Percentiles rank a stretch among this genome's conserved stretches.
phyloP scores from a whole-genome alignment of 768 basidiomycete species.

The Psilocybe azurescens region DNA sequence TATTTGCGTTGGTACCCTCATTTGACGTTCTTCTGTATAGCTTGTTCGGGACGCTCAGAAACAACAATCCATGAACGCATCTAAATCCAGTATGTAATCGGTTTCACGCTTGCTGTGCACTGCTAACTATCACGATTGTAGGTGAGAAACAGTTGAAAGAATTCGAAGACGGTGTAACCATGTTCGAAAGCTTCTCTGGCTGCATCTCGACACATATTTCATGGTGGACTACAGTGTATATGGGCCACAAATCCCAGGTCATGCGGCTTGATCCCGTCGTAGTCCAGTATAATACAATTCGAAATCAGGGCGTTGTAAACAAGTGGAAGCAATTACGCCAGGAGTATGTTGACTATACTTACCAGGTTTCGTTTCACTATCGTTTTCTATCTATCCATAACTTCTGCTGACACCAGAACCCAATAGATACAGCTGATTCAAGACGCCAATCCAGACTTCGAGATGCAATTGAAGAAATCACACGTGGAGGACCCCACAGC shows the following conservation, averaged over 20 bases:
- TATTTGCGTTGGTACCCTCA: neutral
- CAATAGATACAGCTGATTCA: slow-evolving; percentile 4
- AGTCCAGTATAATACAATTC: slow-evolving; percentile 11
- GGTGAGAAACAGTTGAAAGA: neutral
- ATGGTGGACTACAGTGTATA: neutral
- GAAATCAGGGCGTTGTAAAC: neutral
- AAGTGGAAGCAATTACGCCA: slow-evolving; percentile 13
- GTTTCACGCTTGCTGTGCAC: neutral
- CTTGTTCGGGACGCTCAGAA: neutral
- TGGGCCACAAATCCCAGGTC: slow-evolving; percentile 8
- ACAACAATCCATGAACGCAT: neutral
- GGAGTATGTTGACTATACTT: slow-evolving; percentile 13
- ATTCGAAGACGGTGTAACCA: neutral
- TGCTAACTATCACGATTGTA: neutral
- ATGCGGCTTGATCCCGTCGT: slow-evolving; percentile 7
- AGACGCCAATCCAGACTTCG: slow-evolving; percentile 8
- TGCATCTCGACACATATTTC: neutral
- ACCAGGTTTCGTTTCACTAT: neutral
- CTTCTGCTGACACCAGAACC: neutral
- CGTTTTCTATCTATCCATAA: neutral
- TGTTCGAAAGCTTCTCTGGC: neutral
- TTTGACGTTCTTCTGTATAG: too few relatives aligned
- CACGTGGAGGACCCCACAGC: neutral
- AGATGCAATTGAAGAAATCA: neutral
- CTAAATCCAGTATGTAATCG: neutral